Percentiles rank a stretch among this genome's conserved stretches.
Conservation (phyloP, 1,139 yeast species). For the Saccharomyces hybrid region DNA sequence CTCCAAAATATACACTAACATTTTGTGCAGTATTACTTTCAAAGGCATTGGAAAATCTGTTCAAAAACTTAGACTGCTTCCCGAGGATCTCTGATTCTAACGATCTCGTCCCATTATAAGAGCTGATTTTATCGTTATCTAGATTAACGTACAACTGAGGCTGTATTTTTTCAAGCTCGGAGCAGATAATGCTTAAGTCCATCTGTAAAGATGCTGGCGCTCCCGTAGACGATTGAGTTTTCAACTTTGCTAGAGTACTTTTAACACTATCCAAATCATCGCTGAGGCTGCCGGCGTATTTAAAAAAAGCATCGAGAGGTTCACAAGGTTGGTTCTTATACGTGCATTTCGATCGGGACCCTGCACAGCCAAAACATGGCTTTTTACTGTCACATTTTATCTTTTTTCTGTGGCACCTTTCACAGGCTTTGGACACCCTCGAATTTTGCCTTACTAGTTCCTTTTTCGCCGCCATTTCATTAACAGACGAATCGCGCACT, state of each 20-base stretch:
- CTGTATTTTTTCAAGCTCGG: constrained; percentile 2
- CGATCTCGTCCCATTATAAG: constrained; percentile 6
- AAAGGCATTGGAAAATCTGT: constrained; percentile 5
- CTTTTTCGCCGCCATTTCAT: no score
- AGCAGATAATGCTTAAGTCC: background rate
- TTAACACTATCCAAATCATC: background rate
- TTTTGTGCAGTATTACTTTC: no score
- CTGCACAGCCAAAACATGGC: constrained; percentile 12
- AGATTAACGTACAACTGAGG: constrained; percentile 3
- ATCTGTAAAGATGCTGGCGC: constrained; percentile 1
- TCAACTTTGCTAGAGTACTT: background rate
- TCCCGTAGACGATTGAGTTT: background rate
- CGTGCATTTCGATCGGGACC: constrained; percentile 5
- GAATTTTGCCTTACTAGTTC: no score
- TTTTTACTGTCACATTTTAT: constrained; percentile 12
- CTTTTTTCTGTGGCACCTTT: constrained; percentile 11
- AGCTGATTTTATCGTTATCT: constrained; percentile 5
- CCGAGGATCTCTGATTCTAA: constrained; percentile 11
- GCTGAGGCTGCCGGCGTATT: background rate
- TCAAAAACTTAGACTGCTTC: constrained; percentile 2
- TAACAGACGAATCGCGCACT: no score
- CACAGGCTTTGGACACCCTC: constrained; percentile 7
- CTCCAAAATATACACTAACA: constrained; percentile 5
- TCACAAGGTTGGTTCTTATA: constrained; percentile 1
- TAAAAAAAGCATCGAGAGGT: background rate